Percentiles rank a stretch among this genome's conserved stretches.
Evolutionary conservation across 2,329 filamentous ascomycete species (phyloP).

Genomic region (Epichloe gansuensis): DNA sequence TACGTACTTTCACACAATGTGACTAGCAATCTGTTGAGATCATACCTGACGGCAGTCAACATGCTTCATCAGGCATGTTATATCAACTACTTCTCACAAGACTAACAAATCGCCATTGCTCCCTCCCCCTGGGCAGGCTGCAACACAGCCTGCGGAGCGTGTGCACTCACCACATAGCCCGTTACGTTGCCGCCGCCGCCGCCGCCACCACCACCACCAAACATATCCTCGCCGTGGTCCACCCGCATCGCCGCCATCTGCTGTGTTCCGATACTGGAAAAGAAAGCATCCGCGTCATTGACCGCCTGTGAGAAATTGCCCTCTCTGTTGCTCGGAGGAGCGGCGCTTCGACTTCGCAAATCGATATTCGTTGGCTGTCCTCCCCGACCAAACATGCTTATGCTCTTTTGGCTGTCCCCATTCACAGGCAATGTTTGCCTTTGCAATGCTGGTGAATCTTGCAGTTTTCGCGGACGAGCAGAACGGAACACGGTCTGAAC

Average conservation of each 20-base stretch:
- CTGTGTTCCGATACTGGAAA: conserved; percentile 61
- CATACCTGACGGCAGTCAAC: neutral
- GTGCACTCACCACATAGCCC: conserved; percentile 69
- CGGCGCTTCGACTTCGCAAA: conserved; percentile 24
- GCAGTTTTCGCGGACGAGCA: conserved; percentile 66
- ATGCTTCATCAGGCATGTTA: neutral
- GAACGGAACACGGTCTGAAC: conserved; percentile 94
- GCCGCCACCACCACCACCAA: conserved; percentile 45
- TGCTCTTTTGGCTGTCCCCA: conserved; percentile 44
- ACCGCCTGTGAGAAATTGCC: conserved; percentile 57
- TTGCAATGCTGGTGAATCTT: conserved; percentile 78
- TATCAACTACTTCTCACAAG: conserved; percentile 28
- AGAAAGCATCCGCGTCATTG: conserved; percentile 81
- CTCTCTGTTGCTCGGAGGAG: conserved; percentile 15
- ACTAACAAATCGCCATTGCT: conserved; percentile 62
- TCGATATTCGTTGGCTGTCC: conserved; percentile 40
- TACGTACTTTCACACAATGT: no score
- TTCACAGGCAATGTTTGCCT: conserved; percentile 47
- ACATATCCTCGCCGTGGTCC: conserved; percentile 48
- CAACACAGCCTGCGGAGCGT: conserved; percentile 63
- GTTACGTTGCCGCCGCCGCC: conserved; percentile 41
- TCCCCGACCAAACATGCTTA: conserved; percentile 44
- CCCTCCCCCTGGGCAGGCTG: conserved; percentile 54
- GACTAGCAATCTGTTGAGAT: no score
- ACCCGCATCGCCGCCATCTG: conserved; percentile 64